Evolutionary conservation across 2,329 filamentous ascomycete genomes (phyloP), one percentile per base, ranked within the genome.

Genomic region (Arthroderma sp.): DNA sequence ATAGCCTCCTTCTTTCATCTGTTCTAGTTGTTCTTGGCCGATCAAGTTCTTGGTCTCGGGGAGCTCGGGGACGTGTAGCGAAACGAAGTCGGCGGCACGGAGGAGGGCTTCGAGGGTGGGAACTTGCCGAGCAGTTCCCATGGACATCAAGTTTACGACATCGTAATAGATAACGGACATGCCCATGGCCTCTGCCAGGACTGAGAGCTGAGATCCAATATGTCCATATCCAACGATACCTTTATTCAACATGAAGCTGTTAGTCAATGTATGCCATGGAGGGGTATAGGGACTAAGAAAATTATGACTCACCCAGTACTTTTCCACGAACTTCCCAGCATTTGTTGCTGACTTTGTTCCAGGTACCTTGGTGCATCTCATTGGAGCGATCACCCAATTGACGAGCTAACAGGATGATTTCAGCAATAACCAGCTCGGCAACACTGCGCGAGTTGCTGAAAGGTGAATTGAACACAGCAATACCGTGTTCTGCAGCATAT

Each of bases 271-370:
- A 29, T 47, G 48, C 49, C 41, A 9, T 33, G 33, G 11, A 36
- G 33, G 11, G 33, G 33, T 36, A 11, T 9, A 36, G 33, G 33
- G 11, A 36, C 11, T 9, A 11, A 9, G 33, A 15, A 22, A 34
- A 32, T 30, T 4, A 42, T 44, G 31, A 60, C 69, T 48, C 66
- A 79, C 83, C 91, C 43, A 98, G 74, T 37, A 89, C 96, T 74
- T 98, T 98, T 62, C 91, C 91, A 57, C 91, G 81, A 57, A 96
- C 87, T 65, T 98, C 91, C 91, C 91, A 96, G 75, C 91, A 98
- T 60, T 84, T 88, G 57, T 77, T 75, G 70, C 87, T 94, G 58
- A 96, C 88, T 71, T 98, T 98, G 67, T 96, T 96, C 91, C 91
- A 98, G 37, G 79, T 86, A 46, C 91, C 91, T 46, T 77, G 77